Percentiles rank a stretch among this genome's conserved stretches.
Evolutionary conservation across 805 yeast genomes (phyloP).

Genomic region (Wickerhamomyces xylosicus): DNA sequence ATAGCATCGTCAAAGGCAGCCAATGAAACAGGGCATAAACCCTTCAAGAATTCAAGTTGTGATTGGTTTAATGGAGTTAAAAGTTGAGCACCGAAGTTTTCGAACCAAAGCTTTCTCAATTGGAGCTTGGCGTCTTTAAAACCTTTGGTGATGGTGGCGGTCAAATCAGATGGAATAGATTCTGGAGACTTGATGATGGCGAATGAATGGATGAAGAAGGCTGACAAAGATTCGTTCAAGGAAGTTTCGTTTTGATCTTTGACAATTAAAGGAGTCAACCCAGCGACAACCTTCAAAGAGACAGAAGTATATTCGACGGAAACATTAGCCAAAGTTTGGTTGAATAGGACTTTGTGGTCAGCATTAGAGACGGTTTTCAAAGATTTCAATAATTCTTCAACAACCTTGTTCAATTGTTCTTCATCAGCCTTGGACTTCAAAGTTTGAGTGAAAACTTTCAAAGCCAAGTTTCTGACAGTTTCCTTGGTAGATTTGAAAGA

Average conservation of each 20-base stretch:
- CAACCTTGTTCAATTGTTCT: constrained; percentile 23
- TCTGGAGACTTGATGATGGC: constrained; percentile 17
- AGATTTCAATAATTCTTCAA: constrained; percentile 45
- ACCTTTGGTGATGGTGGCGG: constrained; percentile 34
- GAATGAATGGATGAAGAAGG: constrained; percentile 37
- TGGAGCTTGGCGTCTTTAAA: constrained; percentile 53
- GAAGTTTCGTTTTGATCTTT: constrained; percentile 74
- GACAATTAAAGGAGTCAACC: constrained; percentile 39
- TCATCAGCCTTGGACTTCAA: constrained; percentile 21
- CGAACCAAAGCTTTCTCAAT: constrained; percentile 60
- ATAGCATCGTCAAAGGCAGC: constrained; percentile 33
- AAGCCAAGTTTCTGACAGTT: constrained; percentile 32
- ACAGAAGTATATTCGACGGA: constrained; percentile 18
- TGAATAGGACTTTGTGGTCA: constrained; percentile 53
- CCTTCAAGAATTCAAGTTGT: constrained; percentile 3
- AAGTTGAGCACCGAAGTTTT: constrained; percentile 32
- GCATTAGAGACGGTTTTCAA: constrained; percentile 49
- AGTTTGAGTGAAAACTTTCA: constrained; percentile 20
- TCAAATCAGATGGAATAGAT: constrained; percentile 12
- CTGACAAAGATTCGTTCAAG: constrained; percentile 35
- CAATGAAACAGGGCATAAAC: constrained; percentile 13
- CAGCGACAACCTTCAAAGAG: constrained; percentile 30
- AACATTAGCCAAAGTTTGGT: constrained; percentile 30
- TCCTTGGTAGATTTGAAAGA: constrained; percentile 66
- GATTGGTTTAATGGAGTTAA: constrained; percentile 5